Evolutionary conservation across 306 rosid species (phyloP), one percentile per base, ranked within the genome.

Genomic region (Castanea sativa): DNA sequence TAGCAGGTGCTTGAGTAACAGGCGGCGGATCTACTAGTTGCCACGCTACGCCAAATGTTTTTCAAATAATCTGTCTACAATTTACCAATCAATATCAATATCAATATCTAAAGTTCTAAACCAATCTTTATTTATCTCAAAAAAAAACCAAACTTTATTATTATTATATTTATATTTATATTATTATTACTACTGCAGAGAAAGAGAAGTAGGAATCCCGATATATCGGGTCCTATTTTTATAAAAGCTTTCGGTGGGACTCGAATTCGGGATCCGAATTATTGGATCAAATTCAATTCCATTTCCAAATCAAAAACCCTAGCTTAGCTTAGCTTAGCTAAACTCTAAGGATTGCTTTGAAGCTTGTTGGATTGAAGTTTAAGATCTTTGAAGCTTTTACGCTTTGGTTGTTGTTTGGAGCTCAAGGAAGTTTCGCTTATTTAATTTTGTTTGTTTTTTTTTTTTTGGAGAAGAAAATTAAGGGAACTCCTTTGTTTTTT

Each of bases 11-110:
- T 41, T 16, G 5, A 29, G 58, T 21, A 21, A 64, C 79, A 81
- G 75, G 21, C 80, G 85, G 81, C 85, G 41, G 71, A 32, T 65
- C 79, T 76, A 73, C 75, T 32, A 33, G 55, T 33, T 18, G 77
- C 81, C 89, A 80, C 85, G 83, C 75, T 35, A 23, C 69, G 51
- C 18, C 19, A 41, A 18, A 1, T 63, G 67, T 43, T 18, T 49
- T 74, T 11, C 25, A 2, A 51, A 20, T 57, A 55, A 49, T 38
- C 2, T 21, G 52, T 79, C 5, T 4, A 53, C 86, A 78, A 73
- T 7, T 2, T 38, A 8, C 45, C 12, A 41, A 38, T 2, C 45
- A 38, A 41, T 38, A 38, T 8, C 43, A 35, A 35, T 35, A 79
- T 79, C 76, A 75, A 58, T 45, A 69, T 23, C 23, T 23, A 23